phyloP scores from a whole-genome alignment of 1,284 basidiomycete genomes.

The Ganoderma meredithae region DNA sequence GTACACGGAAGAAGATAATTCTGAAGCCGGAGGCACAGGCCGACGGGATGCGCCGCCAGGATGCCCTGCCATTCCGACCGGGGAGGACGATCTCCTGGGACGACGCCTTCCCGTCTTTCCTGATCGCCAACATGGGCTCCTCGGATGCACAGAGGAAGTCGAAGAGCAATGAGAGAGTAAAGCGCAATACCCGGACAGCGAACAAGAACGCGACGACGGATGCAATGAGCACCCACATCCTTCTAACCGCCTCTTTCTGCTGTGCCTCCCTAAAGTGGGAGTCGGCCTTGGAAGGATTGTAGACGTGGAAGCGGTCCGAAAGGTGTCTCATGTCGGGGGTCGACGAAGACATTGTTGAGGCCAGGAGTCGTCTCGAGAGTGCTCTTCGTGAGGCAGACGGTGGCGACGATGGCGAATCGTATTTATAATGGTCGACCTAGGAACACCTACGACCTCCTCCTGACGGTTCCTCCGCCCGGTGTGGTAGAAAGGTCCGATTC shows the following conservation, averaged over 20 bases:
- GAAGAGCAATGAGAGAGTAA: slow-evolving; percentile 32
- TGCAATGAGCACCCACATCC: slow-evolving; percentile 48
- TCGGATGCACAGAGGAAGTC: slow-evolving; percentile 7
- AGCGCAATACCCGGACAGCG: slow-evolving; percentile 42
- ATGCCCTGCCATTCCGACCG: slow-evolving; percentile 35
- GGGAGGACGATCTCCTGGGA: slow-evolving; percentile 31
- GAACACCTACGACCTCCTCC: slow-evolving; percentile 10
- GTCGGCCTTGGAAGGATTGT: slow-evolving; percentile 38
- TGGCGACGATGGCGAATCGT: slow-evolving; percentile 14
- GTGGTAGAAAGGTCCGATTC: slow-evolving; percentile 20
- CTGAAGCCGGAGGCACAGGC: slow-evolving; percentile 50
- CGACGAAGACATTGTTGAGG: slow-evolving; percentile 30
- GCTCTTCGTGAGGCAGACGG: slow-evolving; percentile 5
- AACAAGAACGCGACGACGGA: slow-evolving; percentile 49
- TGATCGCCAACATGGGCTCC: not conserved
- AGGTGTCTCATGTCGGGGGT: slow-evolving; percentile 20
- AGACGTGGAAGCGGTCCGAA: slow-evolving; percentile 22
- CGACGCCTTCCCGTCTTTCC: slow-evolving; percentile 34
- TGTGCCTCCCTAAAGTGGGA: slow-evolving; percentile 37
- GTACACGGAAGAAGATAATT: slow-evolving; percentile 51
- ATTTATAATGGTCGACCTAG: slow-evolving; percentile 32
- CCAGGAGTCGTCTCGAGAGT: slow-evolving; percentile 20
- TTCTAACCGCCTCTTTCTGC: slow-evolving; percentile 40
- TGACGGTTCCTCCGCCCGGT: slow-evolving; percentile 7
- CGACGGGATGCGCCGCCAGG: slow-evolving; percentile 43